Evolutionary conservation across 257 asterid species (phyloP).

Genomic region (Solanum bulbocastanum): DNA sequence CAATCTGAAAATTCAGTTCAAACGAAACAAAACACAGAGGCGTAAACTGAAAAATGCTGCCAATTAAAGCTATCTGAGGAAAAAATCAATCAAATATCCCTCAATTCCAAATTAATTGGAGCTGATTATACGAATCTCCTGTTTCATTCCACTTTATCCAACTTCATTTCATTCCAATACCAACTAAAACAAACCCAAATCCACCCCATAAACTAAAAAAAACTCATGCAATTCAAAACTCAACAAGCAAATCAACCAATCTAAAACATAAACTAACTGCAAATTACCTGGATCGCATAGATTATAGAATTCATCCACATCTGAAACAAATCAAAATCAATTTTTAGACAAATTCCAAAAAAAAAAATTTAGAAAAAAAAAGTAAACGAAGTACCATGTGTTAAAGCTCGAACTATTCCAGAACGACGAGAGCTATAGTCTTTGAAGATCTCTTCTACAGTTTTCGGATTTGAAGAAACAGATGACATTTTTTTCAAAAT

Average conservation of each 20-base stretch:
- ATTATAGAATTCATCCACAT: slow-evolving; percentile 82
- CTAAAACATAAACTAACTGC: background rate
- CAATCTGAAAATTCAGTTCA: background rate
- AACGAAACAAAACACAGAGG: background rate
- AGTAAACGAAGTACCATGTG: slow-evolving; percentile 36
- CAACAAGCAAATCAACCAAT: background rate
- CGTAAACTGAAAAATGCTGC: background rate
- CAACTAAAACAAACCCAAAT: background rate
- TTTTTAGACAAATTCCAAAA: background rate
- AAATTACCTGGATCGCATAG: slow-evolving; percentile 90
- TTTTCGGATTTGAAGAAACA: slow-evolving; percentile 71
- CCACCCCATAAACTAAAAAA: background rate
- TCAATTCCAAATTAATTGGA: background rate
- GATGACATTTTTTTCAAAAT: slow-evolving; percentile 36
- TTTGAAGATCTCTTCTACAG: slow-evolving; percentile 96
- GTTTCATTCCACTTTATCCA: background rate
- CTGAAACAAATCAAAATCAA: slow-evolving; percentile 23
- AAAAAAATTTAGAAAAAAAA: background rate
- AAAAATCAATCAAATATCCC: background rate
- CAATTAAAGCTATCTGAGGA: background rate
- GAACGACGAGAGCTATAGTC: slow-evolving; percentile 80
- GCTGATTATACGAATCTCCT: background rate
- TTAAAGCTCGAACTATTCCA: slow-evolving; percentile 82
- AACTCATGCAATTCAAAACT: background rate
- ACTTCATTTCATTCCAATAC: background rate